A percentile compares a stretch with the other conserved stretches of the same genome.
Conservation (phyloP, 2,329 filamentous ascomycete genomes). For the Penicillium sp. region DNA sequence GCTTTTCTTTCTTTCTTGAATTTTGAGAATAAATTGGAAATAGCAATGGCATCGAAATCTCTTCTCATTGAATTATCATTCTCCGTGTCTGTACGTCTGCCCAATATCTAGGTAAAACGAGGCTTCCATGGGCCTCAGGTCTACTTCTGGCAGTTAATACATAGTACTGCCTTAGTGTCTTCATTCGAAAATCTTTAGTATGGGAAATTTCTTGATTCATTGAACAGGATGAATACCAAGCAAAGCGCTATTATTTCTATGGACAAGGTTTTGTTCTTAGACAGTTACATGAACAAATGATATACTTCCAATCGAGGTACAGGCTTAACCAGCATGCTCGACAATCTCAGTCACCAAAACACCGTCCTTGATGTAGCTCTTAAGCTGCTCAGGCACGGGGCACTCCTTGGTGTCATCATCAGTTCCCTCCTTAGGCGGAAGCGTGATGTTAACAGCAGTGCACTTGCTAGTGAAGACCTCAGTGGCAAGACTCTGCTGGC, state of each 20-base stretch:
- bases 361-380: slow-evolving; percentile 74
- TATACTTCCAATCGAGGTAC: neutral
- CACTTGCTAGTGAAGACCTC: slow-evolving; percentile 91
- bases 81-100: neutral
- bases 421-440: slow-evolving; percentile 65
- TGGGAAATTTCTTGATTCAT: neutral
- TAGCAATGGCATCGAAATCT: neutral
- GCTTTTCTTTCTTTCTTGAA: neutral
- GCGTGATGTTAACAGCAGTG: slow-evolving; percentile 80
- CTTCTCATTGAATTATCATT: neutral
- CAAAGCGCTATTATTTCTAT: slow-evolving; percentile 4
- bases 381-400: slow-evolving; percentile 85
- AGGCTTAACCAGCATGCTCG: slow-evolving; percentile 74
- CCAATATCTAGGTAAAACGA: neutral
- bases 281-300: neutral
- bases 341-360: slow-evolving; percentile 91
- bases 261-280: neutral
- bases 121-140: neutral
- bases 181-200: neutral
- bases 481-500: slow-evolving; percentile 72
- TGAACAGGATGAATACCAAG: neutral
- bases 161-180: neutral
- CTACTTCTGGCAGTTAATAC: neutral
- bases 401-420: slow-evolving; percentile 84
- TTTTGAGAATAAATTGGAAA: neutral